Evolutionary conservation across 1,284 basidiomycete genomes (phyloP), one percentile per base, ranked within the genome.

Genomic region (Ustilago trichophora): DNA sequence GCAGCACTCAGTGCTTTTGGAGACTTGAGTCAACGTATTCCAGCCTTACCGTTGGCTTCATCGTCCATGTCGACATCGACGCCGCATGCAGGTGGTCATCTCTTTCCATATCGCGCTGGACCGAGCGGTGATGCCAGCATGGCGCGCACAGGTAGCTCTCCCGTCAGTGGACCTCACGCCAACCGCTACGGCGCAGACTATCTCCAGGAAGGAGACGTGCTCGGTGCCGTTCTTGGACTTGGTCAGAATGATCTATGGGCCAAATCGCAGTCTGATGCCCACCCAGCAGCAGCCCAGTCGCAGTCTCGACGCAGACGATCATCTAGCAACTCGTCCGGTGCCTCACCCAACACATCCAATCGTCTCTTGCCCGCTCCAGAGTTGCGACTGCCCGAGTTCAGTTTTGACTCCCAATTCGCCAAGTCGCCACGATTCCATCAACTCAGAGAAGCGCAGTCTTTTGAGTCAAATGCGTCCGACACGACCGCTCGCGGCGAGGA

Each of bases 171-270:
- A 21, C 35, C 53, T 5, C 31, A 65, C 27, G 63, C 68, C 27
- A 57, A 54, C 18, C 62, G 63, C 11, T 32, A 45, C 13, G 40
- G 34, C 7, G 22, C 43, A 10, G 56, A 57, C 19, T 33, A 67
- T 21, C 57, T 77, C 24, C 48, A 75, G 21, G 64, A 71, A 21
- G 75, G 75, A 16, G 75, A 77, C 25, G 74, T 77, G 18, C 62
- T 77, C 11, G 74, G 75, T 6, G 75, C 75, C 16, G 62, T 77
- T 10, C 65, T 77, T n/a, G 73, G 71, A n/a, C 54, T 76, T 15
- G 43, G 68, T 12, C 50, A 71, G 33, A 49, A 46, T 10, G 68
- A 69, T 19, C 19, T 59, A 12, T 58, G 59, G 66, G 25, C 54
- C 13, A 56, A 45, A 22, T 22, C 40, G 19, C 47, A 33, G 6